phyloP scores from a whole-genome alignment of 1,284 basidiomycete genomes.

The Wallemia hederae region DNA sequence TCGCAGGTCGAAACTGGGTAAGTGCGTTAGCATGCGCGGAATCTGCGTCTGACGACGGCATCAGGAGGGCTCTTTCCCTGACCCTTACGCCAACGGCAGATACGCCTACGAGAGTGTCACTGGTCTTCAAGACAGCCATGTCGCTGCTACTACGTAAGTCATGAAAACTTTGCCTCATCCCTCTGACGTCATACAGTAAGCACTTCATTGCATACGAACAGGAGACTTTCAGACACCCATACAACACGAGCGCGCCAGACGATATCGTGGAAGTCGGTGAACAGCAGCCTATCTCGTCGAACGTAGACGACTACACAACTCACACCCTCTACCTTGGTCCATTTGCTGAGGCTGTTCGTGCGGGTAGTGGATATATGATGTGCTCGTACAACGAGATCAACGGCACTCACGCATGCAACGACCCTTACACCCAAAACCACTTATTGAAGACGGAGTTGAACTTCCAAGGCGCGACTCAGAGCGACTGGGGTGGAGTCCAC shows the following conservation, averaged over 20 bases:
- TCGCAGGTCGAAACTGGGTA: constrained; percentile 18
- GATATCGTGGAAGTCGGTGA: constrained; percentile 7
- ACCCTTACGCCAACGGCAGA: constrained; percentile 17
- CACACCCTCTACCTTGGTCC: constrained; percentile 19
- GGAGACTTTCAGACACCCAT: constrained; percentile 8
- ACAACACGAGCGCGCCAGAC: constrained; percentile 10
- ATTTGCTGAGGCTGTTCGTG: constrained; percentile 21
- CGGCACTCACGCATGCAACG: constrained; percentile 48
- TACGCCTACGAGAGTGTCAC: constrained; percentile 15
- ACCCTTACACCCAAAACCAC: constrained; percentile 39
- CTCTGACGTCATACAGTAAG: constrained; percentile 13
- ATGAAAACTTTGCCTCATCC: neutral
- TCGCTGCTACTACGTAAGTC: constrained; percentile 11
- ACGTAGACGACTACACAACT: constrained; percentile 16
- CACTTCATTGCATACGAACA: constrained; percentile 12
- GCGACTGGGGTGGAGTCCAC: constrained; percentile 8
- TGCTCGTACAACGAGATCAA: constrained; percentile 26
- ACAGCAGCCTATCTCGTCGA: constrained; percentile 11
- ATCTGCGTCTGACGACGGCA: too few species aligned
- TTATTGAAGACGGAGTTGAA: constrained; percentile 41
- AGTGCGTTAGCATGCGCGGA: too few species aligned
- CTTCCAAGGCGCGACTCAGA: constrained; percentile 22
- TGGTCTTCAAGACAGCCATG: constrained; percentile 15
- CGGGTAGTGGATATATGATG: constrained; percentile 19
- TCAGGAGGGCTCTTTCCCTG: constrained; percentile 17